Base-by-base conservation (phyloP, 2,329 filamentous ascomycete genomes). In the Cladosporium sp. region DNA sequence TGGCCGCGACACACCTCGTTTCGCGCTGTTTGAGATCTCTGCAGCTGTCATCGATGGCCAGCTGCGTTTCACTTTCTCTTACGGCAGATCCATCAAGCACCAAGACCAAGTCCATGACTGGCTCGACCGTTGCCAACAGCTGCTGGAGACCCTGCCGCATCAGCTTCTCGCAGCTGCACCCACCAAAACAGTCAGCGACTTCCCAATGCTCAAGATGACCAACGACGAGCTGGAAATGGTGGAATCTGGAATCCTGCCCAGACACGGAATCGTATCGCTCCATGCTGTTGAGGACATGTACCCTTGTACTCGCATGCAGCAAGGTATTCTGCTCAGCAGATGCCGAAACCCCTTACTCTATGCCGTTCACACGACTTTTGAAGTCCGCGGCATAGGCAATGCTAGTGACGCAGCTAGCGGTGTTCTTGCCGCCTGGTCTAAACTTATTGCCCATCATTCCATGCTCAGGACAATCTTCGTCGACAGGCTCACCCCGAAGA, bases 401-500 rank as follows among this genome's bases (percentile, higher is more conserved):
- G 18, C 18, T 4, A 13, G 15, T 18, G 24, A 40, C 8, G 20
- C 45, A 4, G 24, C 37, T 8, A 27, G 11, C 37, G 24, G 18
- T 2, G 13, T 48, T n/a, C 45, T 48, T 12, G 45, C 45, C 18
- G 45, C 37, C 4, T 74, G 71, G 56, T 63, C 69, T 13, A 57
- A 57, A 7, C 61, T 68, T 3, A 51, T 65, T 4, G 50, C 56
- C 4, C 60, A 59, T 11, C 59, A 58, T 3, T 62, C 68, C 4
- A 66, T 73, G 7, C 56, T 74, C 15, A 62, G 72, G 1, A 74
- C 72, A 6, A 61, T 69, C 2, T 64, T 72, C 13, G 57, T 70
- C 7, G 47, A 50, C 39, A 40, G 29, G 18, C 38, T 48, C 6
- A 43, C 47, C 1, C 29, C 47, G 3, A 20, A 11, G 8, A 43